Conservation (phyloP, 1,139 yeast species). For the Yamadazyma atmosphaerica region DNA sequence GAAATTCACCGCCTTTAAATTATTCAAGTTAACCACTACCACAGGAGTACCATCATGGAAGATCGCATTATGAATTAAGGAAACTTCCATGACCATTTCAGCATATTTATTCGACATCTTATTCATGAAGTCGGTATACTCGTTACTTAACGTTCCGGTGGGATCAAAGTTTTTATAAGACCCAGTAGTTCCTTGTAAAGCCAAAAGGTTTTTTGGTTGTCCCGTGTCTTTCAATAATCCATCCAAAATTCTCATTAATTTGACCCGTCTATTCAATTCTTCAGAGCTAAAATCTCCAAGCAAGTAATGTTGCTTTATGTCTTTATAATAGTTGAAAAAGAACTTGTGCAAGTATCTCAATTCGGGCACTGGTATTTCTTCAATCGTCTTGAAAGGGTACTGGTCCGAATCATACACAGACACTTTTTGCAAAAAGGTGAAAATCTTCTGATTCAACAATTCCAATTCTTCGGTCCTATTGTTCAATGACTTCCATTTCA, state of each 20-base stretch:
- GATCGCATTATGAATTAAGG: constrained; percentile 62
- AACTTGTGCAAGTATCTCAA: constrained; percentile 63
- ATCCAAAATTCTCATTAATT: constrained; percentile 29
- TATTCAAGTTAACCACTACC: constrained; percentile 53
- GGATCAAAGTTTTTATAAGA: constrained; percentile 40
- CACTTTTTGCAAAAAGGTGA: constrained; percentile 41
- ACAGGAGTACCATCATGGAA: constrained; percentile 75
- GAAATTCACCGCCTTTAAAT: constrained; percentile 39
- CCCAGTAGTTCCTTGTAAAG: constrained; percentile 36
- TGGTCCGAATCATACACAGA: constrained; percentile 16
- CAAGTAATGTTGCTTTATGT: constrained; percentile 46
- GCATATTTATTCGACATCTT: constrained; percentile 60
- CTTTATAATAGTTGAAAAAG: constrained; percentile 60
- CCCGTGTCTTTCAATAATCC: constrained; percentile 32
- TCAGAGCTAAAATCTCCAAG: constrained; percentile 13
- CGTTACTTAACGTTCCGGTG: constrained; percentile 41
- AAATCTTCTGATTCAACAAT: constrained; percentile 45
- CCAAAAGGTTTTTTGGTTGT: constrained; percentile 42
- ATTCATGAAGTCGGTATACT: constrained; percentile 72
- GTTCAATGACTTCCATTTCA: constrained; percentile 60
- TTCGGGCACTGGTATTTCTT: constrained; percentile 42
- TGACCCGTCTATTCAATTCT: constrained; percentile 18
- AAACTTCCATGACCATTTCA: constrained; percentile 39
- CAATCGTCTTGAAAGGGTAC: constrained; percentile 31
- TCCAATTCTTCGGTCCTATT: constrained; percentile 42